Evolutionary conservation across 257 asterid species (phyloP), one percentile per base, ranked within the genome.

Genomic region (Solanum pennellii): DNA sequence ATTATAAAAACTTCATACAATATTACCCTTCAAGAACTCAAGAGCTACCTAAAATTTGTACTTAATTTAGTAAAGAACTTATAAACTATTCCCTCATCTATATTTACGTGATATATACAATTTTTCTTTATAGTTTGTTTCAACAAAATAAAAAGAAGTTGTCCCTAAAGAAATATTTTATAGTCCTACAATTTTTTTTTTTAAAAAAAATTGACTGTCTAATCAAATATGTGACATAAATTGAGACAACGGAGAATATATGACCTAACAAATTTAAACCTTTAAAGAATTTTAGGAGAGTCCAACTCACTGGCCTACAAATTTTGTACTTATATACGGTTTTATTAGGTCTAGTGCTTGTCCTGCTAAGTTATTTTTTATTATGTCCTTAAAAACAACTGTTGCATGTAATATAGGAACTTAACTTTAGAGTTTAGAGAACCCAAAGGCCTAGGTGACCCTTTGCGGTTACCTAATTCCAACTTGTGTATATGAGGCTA

Each of bases 11-110:
- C 84, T 86, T 83, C 56, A 87, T 75, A 62, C 87, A 56, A 56
- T 56, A 56, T 20, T 86, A 88, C 93, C 92, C 86, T 91, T 94
- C 90, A 88, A 80, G 86, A 72, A 42, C 88, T 89, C 88, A 91
- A 89, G 93, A 91, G 95, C 83, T 90, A 89, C 87, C 73, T 37
- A 73, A 77, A 77, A 72, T 8, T 27, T 2, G 47, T 49, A 49
- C 15, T 13, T 33, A 44, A 18, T 27, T 59, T 4, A 49, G 37
- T 25, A 71, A 33, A 35, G 13, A 20, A 21, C 35, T 9, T 44
- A 87, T 68, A 77, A 45, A 18, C 39, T 68, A 68, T 2, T 68
- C 23, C 18, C 5, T 6, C 4, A 0, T 25, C 9, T 12, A 5
- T 25, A 66, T 66, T 66, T 66, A 25, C 1, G 11, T 13, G 21